phyloP scores from a whole-genome alignment of 805 yeast genomes.

The Babjeviella inositovora region DNA sequence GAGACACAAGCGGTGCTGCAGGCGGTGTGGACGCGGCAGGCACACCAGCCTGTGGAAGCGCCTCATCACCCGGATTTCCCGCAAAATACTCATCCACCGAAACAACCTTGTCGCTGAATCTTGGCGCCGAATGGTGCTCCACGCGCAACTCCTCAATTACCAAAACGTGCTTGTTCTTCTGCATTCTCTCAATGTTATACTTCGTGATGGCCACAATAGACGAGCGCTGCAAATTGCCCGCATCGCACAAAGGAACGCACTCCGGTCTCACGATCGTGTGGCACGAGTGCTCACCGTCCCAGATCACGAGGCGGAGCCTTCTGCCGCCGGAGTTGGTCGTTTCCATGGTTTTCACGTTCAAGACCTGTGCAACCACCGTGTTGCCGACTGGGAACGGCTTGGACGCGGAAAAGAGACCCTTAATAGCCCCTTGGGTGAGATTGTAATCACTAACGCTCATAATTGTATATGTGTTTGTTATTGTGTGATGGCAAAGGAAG shows the following conservation, averaged over 20 bases:
- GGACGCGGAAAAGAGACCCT: no score
- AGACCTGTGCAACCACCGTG: no score
- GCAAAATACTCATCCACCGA: constrained; percentile 41
- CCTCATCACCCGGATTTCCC: constrained; percentile 40
- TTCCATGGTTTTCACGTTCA: no score
- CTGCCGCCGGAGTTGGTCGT: no score
- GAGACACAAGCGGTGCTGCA: constrained; percentile 4
- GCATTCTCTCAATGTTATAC: constrained; percentile 22
- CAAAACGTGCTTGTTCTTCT: constrained; percentile 29
- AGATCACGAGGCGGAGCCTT: constrained; percentile 26
- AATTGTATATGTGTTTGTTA: no score
- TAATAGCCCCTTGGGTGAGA: no score
- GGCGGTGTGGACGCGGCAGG: no score
- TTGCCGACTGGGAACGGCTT: no score
- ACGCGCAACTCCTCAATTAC: constrained; percentile 29
- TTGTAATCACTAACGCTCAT: no score
- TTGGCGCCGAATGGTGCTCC: constrained; percentile 16
- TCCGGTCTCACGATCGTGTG: constrained; percentile 39
- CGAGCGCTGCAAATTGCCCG: constrained; percentile 26
- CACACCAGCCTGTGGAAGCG: constrained; percentile 5
- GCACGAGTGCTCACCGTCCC: constrained; percentile 32
- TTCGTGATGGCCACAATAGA: constrained; percentile 21
- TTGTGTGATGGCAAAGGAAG: no score
- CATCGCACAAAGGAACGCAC: constrained; percentile 23
- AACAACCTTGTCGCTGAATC: constrained; percentile 17